Percentiles rank a stretch among this genome's conserved stretches.
Conservation (phyloP, 805 yeast genomes). For the Saturnispora bothae region DNA sequence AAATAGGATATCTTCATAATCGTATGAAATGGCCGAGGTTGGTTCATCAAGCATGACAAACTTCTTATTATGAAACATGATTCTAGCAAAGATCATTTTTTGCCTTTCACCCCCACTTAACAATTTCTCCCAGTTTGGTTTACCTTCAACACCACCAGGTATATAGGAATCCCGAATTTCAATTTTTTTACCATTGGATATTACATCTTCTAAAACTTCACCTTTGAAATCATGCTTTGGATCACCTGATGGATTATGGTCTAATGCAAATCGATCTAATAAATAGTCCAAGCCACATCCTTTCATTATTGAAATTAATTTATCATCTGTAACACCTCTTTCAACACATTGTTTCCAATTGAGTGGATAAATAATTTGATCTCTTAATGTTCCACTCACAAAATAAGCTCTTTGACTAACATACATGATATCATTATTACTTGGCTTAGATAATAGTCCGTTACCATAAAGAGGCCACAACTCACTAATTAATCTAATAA, state of each 20-base stretch:
- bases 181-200: conserved; percentile 19
- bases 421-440: conserved; percentile 55
- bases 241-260: conserved; percentile 29
- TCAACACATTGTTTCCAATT: conserved; percentile 68
- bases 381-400: conserved; percentile 71
- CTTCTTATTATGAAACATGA: conserved; percentile 68
- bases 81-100: conserved; percentile 78
- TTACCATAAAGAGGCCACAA: conserved; percentile 76
- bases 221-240: conserved; percentile 9
- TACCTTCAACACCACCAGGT: conserved; percentile 20
- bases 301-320: conserved; percentile 52
- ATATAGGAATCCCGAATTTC: conserved; percentile 20
- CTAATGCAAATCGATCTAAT: conserved; percentile 50
- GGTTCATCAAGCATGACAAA: conserved; percentile 85
- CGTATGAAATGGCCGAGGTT: conserved; percentile 86
- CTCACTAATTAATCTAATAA: conserved; percentile 74
- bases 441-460: conserved; percentile 75
- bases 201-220: conserved; percentile 18
- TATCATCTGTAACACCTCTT: conserved; percentile 59
- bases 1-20: conserved; percentile 79
- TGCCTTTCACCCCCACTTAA: conserved; percentile 95
- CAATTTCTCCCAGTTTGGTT: conserved; percentile 65
- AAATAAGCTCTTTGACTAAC: conserved; percentile 85
- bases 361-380: conserved; percentile 83
- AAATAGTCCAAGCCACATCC: conserved; percentile 78